A percentile compares a stretch with the other conserved stretches of the same genome.
Conservation (phyloP, 2,329 filamentous ascomycete genomes). For the Trichophyton schoenleinii region DNA sequence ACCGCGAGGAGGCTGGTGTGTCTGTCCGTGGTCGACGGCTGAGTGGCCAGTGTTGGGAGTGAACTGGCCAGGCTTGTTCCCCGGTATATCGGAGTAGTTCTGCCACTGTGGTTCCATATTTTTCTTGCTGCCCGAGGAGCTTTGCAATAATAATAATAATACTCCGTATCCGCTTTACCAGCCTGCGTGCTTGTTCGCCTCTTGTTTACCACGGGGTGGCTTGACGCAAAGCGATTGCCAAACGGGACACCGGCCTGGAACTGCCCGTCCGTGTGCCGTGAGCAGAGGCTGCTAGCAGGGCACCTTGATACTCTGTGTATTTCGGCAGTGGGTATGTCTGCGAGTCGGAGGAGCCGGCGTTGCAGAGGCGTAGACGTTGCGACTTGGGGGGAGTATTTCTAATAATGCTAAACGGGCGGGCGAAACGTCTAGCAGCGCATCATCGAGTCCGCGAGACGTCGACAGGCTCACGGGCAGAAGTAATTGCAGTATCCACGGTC, state of each 20-base stretch:
- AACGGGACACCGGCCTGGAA: neutral
- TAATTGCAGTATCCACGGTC: neutral
- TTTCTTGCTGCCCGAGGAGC: neutral
- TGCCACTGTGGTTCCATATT: constrained; percentile 53
- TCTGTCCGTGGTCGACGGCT: constrained; percentile 26
- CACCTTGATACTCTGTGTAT: neutral
- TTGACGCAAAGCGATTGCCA: neutral
- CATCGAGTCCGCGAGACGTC: neutral
- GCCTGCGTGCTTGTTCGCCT: neutral
- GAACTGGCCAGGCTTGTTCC: constrained; percentile 52
- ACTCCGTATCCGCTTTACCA: neutral
- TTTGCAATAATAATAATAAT: too few relatives aligned
- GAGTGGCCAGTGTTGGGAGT: constrained; percentile 42
- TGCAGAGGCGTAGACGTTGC: neutral
- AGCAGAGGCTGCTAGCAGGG: neutral
- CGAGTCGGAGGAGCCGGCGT: neutral
- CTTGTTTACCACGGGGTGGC: neutral
- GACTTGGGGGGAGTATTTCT: neutral
- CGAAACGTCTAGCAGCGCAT: neutral
- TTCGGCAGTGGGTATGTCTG: neutral
- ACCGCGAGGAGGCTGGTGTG: constrained; percentile 42
- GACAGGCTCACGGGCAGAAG: neutral
- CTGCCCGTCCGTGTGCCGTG: neutral
- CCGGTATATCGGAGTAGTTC: constrained; percentile 50
- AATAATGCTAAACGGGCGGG: neutral